Evolutionary conservation across 805 yeast species (phyloP).

Genomic region (Yamadazyma insecticola): DNA sequence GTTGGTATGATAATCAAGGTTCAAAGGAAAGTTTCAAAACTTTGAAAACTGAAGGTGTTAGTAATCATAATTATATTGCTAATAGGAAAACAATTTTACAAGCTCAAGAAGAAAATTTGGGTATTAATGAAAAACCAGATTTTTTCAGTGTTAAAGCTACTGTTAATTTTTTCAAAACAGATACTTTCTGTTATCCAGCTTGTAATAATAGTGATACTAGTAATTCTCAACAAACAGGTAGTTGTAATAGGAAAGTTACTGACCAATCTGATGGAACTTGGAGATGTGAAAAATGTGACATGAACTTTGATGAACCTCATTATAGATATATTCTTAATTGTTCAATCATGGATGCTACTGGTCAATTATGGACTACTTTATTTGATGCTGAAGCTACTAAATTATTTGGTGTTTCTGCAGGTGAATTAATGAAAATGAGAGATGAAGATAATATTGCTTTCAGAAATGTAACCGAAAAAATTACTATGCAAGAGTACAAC

Average conservation of each 20-base stretch:
- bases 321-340: slow-evolving; percentile 78
- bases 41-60: slow-evolving; percentile 49
- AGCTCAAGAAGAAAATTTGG: slow-evolving; percentile 64
- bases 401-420: slow-evolving; percentile 62
- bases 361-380: slow-evolving; percentile 79
- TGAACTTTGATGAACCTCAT: slow-evolving; percentile 60
- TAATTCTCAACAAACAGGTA: slow-evolving; percentile 12
- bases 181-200: slow-evolving; percentile 85
- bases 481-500: slow-evolving; percentile 62
- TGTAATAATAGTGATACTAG: slow-evolving; percentile 51
- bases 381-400: slow-evolving; percentile 81
- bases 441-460: slow-evolving; percentile 43
- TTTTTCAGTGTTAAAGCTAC: slow-evolving; percentile 73
- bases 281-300: slow-evolving; percentile 92
- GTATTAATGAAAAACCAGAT: slow-evolving; percentile 74
- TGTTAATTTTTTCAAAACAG: slow-evolving; percentile 64
- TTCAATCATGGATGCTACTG: slow-evolving; percentile 74
- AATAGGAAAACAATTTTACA: slow-evolving; percentile 64
- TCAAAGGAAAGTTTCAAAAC: slow-evolving; percentile 55
- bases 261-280: slow-evolving; percentile 68
- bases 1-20: slow-evolving; percentile 91
- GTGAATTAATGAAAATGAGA: slow-evolving; percentile 48
- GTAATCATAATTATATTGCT: slow-evolving; percentile 36
- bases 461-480: slow-evolving; percentile 39
- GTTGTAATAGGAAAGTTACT: slow-evolving; percentile 78